A percentile compares a stretch with the other conserved stretches of the same genome.
These are phyloP conservation scores for Primulina huaijiensis DNA, from an alignment of 257 asterid species.

Conservation along the genomic window DNA sequence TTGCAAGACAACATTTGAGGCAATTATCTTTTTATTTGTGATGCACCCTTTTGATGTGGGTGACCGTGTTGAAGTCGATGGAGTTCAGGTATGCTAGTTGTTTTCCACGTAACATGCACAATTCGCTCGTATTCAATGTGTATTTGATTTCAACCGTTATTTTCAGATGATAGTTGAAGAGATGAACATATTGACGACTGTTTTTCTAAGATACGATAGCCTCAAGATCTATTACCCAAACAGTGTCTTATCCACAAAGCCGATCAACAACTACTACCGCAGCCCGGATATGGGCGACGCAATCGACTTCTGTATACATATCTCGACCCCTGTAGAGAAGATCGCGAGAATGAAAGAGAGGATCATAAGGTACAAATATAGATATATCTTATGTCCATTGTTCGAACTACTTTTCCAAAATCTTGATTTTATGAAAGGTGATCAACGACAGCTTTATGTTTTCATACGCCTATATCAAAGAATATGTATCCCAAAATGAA, in stretches of 20 bases:
- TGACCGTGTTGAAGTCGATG: conserved; percentile 86
- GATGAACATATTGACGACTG: conserved; percentile 81
- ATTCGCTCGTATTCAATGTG: background rate
- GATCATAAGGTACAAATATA: conserved; percentile 52
- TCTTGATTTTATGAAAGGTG: background rate
- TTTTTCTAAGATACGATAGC: conserved; percentile 71
- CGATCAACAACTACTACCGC: conserved; percentile 75
- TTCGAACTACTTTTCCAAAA: too few species aligned
- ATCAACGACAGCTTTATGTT: too few species aligned
- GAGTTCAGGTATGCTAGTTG: conserved; percentile 58
- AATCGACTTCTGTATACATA: conserved; percentile 66
- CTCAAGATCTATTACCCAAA: conserved; percentile 80
- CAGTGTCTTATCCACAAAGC: conserved; percentile 64
- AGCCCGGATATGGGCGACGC: conserved; percentile 96
- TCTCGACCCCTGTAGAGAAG: conserved; percentile 76
- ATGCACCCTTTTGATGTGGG: conserved; percentile 98
- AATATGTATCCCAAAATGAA: background rate
- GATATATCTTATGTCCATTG: background rate
- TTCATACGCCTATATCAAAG: background rate
- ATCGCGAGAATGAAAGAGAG: conserved; percentile 65
- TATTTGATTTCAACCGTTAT: background rate
- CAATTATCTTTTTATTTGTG: conserved; percentile 84
- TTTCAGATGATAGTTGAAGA: conserved; percentile 95
- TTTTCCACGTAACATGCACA: background rate
- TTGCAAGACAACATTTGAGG: conserved; percentile 88